phyloP scores from a whole-genome alignment of 495 filamentous ascomycete genomes.

The Talaromyces nanjingensis region DNA sequence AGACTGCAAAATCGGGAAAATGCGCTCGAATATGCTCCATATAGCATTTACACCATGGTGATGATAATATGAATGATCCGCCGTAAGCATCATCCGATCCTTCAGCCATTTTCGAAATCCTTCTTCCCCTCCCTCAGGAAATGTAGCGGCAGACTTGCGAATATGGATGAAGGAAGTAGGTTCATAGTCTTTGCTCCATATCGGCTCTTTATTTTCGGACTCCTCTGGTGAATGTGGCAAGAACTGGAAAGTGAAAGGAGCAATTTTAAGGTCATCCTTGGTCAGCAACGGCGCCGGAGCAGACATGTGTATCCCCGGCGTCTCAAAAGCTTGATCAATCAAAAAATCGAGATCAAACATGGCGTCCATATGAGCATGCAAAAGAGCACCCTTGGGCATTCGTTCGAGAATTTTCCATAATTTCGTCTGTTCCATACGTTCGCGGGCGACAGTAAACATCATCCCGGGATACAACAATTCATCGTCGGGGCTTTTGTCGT shows the following conservation, averaged over 20 bases:
- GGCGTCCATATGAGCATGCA: conserved; percentile 84
- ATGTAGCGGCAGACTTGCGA: conserved; percentile 58
- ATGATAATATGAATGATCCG: conserved; percentile 67
- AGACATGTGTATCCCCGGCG: conserved; percentile 66
- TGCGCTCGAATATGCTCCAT: conserved; percentile 68
- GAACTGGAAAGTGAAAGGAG: conserved; percentile 46
- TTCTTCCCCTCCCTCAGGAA: conserved; percentile 58
- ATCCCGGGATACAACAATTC: conserved; percentile 69
- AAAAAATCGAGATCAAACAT: conserved; percentile 84
- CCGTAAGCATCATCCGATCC: conserved; percentile 59
- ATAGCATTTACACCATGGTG: conserved; percentile 73
- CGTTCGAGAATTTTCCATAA: conserved; percentile 77
- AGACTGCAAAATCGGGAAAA: conserved; percentile 62
- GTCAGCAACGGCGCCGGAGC: conserved; percentile 46
- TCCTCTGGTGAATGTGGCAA: conserved; percentile 14
- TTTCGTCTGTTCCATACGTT: conserved; percentile 70
- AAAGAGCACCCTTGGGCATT: conserved; percentile 86
- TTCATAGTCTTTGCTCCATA: conserved; percentile 62
- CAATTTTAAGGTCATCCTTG: conserved; percentile 36
- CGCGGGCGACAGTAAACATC: conserved; percentile 78
- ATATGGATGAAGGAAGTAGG: conserved; percentile 50
- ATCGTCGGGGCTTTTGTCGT: conserved; percentile 43
- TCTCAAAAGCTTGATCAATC: conserved; percentile 60
- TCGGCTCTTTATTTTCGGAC: conserved; percentile 21
- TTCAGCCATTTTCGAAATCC: conserved; percentile 79